phyloP scores from a whole-genome alignment of 441 rosid genomes.

The Jatropha multifida region DNA sequence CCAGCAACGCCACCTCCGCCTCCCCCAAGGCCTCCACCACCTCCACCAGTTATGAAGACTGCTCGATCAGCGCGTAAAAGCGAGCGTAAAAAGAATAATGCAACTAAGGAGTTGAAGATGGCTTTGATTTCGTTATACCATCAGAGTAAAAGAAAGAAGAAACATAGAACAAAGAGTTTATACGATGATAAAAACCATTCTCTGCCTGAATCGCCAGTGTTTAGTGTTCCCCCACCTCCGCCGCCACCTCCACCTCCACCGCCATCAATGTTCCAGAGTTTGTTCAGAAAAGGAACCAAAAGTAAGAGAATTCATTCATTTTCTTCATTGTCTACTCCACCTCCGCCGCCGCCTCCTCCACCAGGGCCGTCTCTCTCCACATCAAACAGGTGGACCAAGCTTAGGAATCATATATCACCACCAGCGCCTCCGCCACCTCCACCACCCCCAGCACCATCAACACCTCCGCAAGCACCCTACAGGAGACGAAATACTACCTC shows the following conservation, averaged over 20 bases:
- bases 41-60: conserved; percentile 30
- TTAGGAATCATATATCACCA: conserved; percentile 23
- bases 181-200: conserved; percentile 25
- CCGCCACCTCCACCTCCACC: conserved; percentile 63
- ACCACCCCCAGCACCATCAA: conserved; percentile 31
- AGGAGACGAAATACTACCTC: conserved; percentile 24
- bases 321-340: conserved; percentile 49
- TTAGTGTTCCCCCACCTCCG: conserved; percentile 40
- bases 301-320: conserved; percentile 59
- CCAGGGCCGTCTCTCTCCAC: conserved; percentile 9
- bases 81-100: conserved; percentile 50
- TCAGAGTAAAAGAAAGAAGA: conserved; percentile 60
- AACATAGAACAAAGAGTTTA: conserved; percentile 32
- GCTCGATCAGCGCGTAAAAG: conserved; percentile 36
- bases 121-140: conserved; percentile 54
- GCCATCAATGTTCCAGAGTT: conserved; percentile 55
- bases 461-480: conserved; percentile 27
- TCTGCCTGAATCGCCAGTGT: conserved; percentile 30
- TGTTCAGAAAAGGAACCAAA: conserved; percentile 60
- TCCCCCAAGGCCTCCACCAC: conserved; percentile 30
- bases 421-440: conserved; percentile 34
- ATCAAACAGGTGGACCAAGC: conserved; percentile 26
- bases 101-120: conserved; percentile 73
- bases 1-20: conserved; percentile 26
- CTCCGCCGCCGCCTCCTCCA: conserved; percentile 44